Evolutionary conservation across 2,329 filamentous ascomycete genomes (phyloP), one percentile per base, ranked within the genome.

Genomic region (Scedosporium boydii): DNA sequence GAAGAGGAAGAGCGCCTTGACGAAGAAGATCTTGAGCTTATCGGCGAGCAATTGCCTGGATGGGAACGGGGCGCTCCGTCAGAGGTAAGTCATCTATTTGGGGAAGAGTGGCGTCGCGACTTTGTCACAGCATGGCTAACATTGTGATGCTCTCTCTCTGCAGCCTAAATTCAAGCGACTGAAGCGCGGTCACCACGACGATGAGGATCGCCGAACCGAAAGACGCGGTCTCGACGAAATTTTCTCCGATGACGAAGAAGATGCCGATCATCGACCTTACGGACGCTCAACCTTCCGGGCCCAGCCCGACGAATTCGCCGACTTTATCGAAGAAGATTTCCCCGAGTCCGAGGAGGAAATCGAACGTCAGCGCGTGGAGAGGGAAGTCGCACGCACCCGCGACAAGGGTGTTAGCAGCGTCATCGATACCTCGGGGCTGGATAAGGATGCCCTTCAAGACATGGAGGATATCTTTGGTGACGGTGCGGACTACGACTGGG

Each of bases 261-360:
- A 82, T 63, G 81, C 65, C 62, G 82, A 85, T 5, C 81, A 83
- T 46, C 76, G 80, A 63, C 73, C 74, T 2, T 84, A 83, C 63
- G 76, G 75, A 41, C 76, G 83, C 65, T 75, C 79, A 4, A 78
- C 74, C 66, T 83, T 84, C 65, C 82, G 89, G 63, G 80, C 81
- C 42, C 80, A 84, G 65, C 84, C 84, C 57, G 90, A 96, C 73
- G 91, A 96, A 70, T 91, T 96, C 73, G 91, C 91, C 64, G 93
- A 93, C 72, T 99, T 99, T 75, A 99, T 99, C 70, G 93, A 98
- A 72, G 92, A 97, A 69, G 95, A 98, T 69, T 93, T 91, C 65
- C 90, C 92, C 59, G 90, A 91, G 59, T 91, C 96, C 67, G 91
- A 96, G 66, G 87, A 89, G 64, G 90, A 91, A 69, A 81, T 85